Evolutionary conservation across 73 alveolate genomes (phyloP).

Genomic region (Paramecium caudatum): DNA sequence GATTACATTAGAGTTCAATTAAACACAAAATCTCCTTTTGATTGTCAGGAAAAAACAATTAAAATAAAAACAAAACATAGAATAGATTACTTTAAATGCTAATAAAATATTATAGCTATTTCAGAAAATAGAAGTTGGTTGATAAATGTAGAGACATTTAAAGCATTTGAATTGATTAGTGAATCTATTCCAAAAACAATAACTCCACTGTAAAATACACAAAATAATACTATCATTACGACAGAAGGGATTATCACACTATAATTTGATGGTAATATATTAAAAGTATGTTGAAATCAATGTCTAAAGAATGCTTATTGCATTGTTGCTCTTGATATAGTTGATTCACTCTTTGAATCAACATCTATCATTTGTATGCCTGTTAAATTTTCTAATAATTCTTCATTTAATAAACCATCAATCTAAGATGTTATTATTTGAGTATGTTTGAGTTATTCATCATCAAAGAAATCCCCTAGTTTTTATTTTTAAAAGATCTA

Average conservation of each 20-base stretch:
- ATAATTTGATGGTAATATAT: slow-evolving; percentile 42
- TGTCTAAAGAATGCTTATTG: not conserved
- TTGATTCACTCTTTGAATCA: slow-evolving; percentile 23
- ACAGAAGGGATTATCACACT: not conserved
- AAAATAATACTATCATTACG: slow-evolving; percentile 12
- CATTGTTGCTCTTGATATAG: slow-evolving; percentile 6
- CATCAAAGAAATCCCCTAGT: slow-evolving; percentile 25
- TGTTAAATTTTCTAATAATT: slow-evolving; percentile 15
- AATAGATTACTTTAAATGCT: not conserved
- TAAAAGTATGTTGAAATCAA: slow-evolving; percentile 47
- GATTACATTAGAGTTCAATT: not conserved
- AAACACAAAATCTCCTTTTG: not conserved
- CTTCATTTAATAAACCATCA: slow-evolving; percentile 1
- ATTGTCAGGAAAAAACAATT: not conserved
- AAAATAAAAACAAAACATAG: not conserved
- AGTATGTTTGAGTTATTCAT: slow-evolving; percentile 16
- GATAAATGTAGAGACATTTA: slow-evolving; percentile 46
- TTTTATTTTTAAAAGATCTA: slow-evolving; percentile 5
- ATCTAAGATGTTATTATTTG: slow-evolving; percentile 29
- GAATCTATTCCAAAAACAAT: not conserved
- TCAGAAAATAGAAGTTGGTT: slow-evolving; percentile 8
- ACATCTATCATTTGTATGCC: not conserved
- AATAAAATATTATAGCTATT: not conserved
- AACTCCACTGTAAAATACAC: not conserved
- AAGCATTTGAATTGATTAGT: slow-evolving; percentile 17